phyloP scores from a whole-genome alignment of 768 basidiomycete genomes.

The Jaapia argillacea region DNA sequence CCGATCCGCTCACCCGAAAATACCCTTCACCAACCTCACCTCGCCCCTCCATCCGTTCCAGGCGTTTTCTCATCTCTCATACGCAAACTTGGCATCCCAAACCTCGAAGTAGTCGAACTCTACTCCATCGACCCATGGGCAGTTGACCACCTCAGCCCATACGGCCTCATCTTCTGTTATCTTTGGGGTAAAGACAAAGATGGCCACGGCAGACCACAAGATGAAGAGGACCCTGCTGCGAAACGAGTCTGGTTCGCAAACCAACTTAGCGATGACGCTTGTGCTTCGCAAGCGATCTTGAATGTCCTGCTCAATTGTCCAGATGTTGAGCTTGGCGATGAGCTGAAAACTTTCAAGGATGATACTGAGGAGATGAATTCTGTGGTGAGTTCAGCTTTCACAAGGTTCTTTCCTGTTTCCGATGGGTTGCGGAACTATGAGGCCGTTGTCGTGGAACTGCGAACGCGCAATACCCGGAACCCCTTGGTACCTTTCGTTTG shows the following conservation, averaged over 20 bases:
- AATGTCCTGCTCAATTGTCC: slow-evolving; percentile 53
- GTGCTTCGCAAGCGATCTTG: slow-evolving; percentile 51
- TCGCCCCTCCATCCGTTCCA: slow-evolving; percentile 8
- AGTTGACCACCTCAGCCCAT: slow-evolving; percentile 46
- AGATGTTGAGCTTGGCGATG: slow-evolving; percentile 34
- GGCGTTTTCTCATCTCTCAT: slow-evolving; percentile 52
- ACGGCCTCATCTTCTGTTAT: slow-evolving; percentile 57
- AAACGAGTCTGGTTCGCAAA: slow-evolving; percentile 59
- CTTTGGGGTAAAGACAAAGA: slow-evolving; percentile 42
- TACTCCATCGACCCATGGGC: slow-evolving; percentile 59
- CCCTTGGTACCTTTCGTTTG: no score
- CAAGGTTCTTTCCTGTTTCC: slow-evolving; percentile 1
- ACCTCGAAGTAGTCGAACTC: slow-evolving; percentile 45
- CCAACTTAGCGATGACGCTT: slow-evolving; percentile 57
- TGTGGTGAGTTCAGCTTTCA: slow-evolving; percentile 29
- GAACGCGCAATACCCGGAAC: no score
- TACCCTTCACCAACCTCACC: not conserved
- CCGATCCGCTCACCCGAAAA: no score
- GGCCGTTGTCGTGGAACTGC: no score
- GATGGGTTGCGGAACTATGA: no score
- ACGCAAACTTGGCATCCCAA: slow-evolving; percentile 39
- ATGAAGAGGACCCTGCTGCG: slow-evolving; percentile 36
- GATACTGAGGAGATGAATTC: slow-evolving; percentile 50
- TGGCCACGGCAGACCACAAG: slow-evolving; percentile 15
- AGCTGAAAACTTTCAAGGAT: slow-evolving; percentile 31